Base-by-base conservation (phyloP, 768 basidiomycete species). In the Royoungia palumana region DNA sequence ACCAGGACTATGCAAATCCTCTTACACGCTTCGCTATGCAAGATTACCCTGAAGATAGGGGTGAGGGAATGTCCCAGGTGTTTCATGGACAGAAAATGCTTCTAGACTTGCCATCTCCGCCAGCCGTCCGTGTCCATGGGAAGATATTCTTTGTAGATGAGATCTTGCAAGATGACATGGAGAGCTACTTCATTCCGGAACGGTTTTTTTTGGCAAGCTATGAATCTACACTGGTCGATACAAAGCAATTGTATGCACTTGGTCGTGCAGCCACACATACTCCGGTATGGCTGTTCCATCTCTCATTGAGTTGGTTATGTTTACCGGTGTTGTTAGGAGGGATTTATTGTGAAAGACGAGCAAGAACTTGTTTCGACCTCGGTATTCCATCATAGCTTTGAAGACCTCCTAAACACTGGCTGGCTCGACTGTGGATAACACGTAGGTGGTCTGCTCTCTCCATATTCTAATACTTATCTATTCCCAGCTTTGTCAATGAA, bases 81-180 rank as follows among this genome's bases (percentile, higher is more conserved):
- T 61, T 55, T 40, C 54, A 67, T 47, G 62, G 55, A 1, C 21
- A 50, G 2, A 68, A 69, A 34, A 62, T 64, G 63, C 52, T 65
- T 11, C 43, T 16, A 2, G 43, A 44, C 8, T 1, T 22, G 1
- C 43, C 43, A 2, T 44, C 43, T 2, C 35, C 43, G 9, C 43
- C 43, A 3, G 32, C 43, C 9, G 43, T 17, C 16, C 20, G 19
- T 14, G 43, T 44, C 2, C 1, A 16, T 1, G 21, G 32, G 1
- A 47, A 34, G 1, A 25, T 65, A 35, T 61, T 50, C 40, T 67
- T 51, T 35, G 38, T 58, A 0, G 37, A 61, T 9, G 54, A 62
- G 47, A 14, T 66, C 0, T 19, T 55, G 19, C 45, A 44, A n/a
- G 40, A 50, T 0, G 5, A 1, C 0, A 17, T n/a, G 2, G 46